A percentile compares a stretch with the other conserved stretches of the same genome.
Evolutionary conservation across 257 asterid species (phyloP).

Genomic region (Salvia hispanica): DNA sequence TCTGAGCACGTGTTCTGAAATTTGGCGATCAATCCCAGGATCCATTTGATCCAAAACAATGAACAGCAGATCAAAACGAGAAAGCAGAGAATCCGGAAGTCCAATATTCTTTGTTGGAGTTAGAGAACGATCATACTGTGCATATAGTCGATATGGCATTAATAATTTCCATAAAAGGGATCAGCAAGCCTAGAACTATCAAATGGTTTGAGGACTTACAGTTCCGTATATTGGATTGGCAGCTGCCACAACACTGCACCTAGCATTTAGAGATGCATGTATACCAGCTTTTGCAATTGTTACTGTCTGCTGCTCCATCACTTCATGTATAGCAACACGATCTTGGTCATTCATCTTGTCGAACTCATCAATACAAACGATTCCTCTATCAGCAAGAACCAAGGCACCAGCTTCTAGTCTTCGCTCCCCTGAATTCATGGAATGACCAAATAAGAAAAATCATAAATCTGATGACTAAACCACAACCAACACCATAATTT

Average conservation of each 20-base stretch:
- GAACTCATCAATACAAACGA: slow-evolving; percentile 95
- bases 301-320: slow-evolving; percentile 99
- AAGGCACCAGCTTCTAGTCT: slow-evolving; percentile 97
- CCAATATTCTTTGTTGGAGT: slow-evolving; percentile 97
- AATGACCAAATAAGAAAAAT: slow-evolving; percentile 26
- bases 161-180: slow-evolving; percentile 11
- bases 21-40: too few relatives aligned
- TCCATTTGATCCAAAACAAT: slow-evolving; percentile 99
- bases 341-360: slow-evolving; percentile 98
- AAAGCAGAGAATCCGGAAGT: slow-evolving; percentile 96
- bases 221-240: slow-evolving; percentile 99
- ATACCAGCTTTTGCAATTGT: slow-evolving; percentile 99
- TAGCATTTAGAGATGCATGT: slow-evolving; percentile 95
- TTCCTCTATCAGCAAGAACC: slow-evolving; percentile 98
- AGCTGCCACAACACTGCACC: slow-evolving; percentile 99
- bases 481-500: slow-evolving; percentile 30
- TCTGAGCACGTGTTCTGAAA: too few relatives aligned
- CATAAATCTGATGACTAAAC: slow-evolving; percentile 17
- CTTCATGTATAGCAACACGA: slow-evolving; percentile 98
- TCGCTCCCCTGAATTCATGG: slow-evolving; percentile 62
- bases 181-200: not conserved
- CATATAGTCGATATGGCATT: slow-evolving; percentile 19
- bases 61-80: slow-evolving; percentile 94
- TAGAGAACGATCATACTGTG: slow-evolving; percentile 91
- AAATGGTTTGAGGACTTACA: slow-evolving; percentile 51